Conservation (phyloP, 768 basidiomycete species). For the Punctularia strigosozonata region DNA sequence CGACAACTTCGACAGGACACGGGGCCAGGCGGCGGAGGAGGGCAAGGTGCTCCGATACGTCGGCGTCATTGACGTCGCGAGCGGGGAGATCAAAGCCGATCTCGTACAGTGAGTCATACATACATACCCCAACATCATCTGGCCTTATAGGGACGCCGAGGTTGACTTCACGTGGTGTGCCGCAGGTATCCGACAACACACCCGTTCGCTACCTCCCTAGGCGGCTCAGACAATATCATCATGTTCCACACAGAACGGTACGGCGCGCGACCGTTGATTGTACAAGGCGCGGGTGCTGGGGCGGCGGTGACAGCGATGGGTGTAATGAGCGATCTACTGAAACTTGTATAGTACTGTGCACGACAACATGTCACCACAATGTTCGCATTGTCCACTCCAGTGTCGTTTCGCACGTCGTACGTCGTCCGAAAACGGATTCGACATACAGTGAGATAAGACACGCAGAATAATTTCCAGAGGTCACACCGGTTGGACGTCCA, state of each 20-base stretch:
- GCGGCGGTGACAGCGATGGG: constrained; percentile 99
- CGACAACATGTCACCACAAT: background rate
- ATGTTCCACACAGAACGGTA: constrained; percentile 96
- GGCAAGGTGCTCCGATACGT: constrained; percentile 89
- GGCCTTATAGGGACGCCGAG: too few species aligned
- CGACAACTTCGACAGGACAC: constrained; percentile 58
- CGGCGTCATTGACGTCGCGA: constrained; percentile 79
- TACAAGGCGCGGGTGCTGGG: constrained; percentile 97
- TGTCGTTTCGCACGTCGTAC: too few species aligned
- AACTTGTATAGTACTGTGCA: constrained; percentile 18
- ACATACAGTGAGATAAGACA: too few species aligned
- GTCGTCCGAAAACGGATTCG: too few species aligned
- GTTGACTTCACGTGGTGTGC: too few species aligned
- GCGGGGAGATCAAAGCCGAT: constrained; percentile 70
- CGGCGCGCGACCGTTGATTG: constrained; percentile 74
- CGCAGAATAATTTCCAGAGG: too few species aligned
- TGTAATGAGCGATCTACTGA: constrained; percentile 80
- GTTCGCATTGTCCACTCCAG: too few species aligned
- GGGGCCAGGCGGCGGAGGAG: constrained; percentile 66
- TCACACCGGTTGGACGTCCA: too few species aligned
- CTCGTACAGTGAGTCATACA: constrained; percentile 70
- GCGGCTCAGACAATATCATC: constrained; percentile 96
- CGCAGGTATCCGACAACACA: constrained; percentile 78
- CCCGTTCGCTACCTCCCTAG: constrained; percentile 91
- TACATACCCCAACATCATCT: too few species aligned